A percentile compares a stretch with the other conserved stretches of the same genome.
These are phyloP conservation scores for Decorospora gaudefroyi DNA, from an alignment of 2,329 filamentous ascomycete genomes.

Conservation along the genomic window DNA sequence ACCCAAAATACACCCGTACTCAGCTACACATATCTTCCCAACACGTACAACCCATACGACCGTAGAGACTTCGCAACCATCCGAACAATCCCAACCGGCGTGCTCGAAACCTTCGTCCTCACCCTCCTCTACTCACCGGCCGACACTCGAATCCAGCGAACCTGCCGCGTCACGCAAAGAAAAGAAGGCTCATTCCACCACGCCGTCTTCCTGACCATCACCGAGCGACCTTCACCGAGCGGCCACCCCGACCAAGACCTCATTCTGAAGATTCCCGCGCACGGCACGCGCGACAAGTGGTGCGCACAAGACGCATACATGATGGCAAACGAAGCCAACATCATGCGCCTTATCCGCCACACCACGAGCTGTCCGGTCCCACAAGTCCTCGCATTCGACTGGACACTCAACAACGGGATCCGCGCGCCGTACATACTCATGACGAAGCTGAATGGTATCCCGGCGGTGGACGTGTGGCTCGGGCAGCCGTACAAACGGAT, in stretches of 20 bases:
- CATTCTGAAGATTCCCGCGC: constrained; percentile 7
- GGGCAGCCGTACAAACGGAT: constrained; percentile 1
- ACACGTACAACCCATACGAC: no score
- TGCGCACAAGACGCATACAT: constrained; percentile 6
- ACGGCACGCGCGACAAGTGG: constrained; percentile 9
- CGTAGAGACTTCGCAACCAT: no score
- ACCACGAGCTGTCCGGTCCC: constrained; percentile 20
- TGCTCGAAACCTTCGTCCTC: no score
- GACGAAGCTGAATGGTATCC: constrained; percentile 16
- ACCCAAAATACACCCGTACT: no score
- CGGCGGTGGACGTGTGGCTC: constrained; percentile 19
- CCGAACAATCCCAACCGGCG: no score
- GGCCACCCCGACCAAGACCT: background rate
- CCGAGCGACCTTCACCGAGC: no score
- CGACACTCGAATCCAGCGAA: no score
- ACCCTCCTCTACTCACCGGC: no score
- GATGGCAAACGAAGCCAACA: constrained; percentile 13
- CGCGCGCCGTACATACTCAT: constrained; percentile 26
- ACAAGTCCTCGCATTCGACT: constrained; percentile 19
- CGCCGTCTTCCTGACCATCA: constrained; percentile 9
- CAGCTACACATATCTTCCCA: no score
- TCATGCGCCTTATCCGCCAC: constrained; percentile 16
- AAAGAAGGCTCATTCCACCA: constrained; percentile 16
- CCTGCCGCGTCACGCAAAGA: constrained; percentile 2
- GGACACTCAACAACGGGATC: constrained; percentile 17